A percentile compares a stretch with the other conserved stretches of the same genome.
These are phyloP conservation scores for Leishmania mexicana DNA, from an alignment of 208 protist genomes.

Conservation along the genomic window DNA sequence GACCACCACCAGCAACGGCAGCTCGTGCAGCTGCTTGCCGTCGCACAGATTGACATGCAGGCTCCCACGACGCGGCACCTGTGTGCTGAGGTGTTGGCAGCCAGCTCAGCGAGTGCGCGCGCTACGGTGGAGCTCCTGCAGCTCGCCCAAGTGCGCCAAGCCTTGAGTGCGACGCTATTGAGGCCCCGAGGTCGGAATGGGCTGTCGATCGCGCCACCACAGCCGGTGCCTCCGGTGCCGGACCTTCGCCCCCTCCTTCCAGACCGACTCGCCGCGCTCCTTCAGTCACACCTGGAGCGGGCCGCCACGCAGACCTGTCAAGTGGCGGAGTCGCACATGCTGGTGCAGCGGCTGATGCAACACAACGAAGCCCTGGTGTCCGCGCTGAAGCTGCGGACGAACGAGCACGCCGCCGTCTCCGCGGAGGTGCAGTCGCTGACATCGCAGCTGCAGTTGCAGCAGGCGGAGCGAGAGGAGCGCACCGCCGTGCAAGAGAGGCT, in stretches of 20 bases:
- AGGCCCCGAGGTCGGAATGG: background rate
- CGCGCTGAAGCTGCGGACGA: conserved; percentile 16
- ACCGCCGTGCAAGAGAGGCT: conserved; percentile 9
- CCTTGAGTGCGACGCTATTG: background rate
- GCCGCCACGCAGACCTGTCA: background rate
- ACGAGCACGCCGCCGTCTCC: conserved; percentile 2
- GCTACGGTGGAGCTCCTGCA: background rate
- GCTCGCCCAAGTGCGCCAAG: background rate
- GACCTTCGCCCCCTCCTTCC: background rate
- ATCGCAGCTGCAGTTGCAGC: conserved; percentile 9
- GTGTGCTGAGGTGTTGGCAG: background rate
- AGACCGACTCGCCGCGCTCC: conserved; percentile 4
- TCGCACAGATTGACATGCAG: conserved; percentile 12
- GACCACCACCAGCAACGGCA: background rate
- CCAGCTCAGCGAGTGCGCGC: background rate
- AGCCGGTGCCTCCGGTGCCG: background rate
- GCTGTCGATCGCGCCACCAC: background rate
- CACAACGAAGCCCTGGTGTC: conserved; percentile 18
- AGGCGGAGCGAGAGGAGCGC: background rate
- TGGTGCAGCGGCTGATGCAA: conserved; percentile 15
- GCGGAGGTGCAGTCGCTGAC: conserved; percentile 15
- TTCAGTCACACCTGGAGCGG: background rate
- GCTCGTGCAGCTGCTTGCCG: conserved; percentile 5
- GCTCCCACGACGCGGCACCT: conserved; percentile 1
- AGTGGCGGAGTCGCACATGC: background rate